Evolutionary conservation across 176 grass and related monocot species (phyloP), one percentile per base, ranked within the genome.

Genomic region (Triticum dicoccoides): DNA sequence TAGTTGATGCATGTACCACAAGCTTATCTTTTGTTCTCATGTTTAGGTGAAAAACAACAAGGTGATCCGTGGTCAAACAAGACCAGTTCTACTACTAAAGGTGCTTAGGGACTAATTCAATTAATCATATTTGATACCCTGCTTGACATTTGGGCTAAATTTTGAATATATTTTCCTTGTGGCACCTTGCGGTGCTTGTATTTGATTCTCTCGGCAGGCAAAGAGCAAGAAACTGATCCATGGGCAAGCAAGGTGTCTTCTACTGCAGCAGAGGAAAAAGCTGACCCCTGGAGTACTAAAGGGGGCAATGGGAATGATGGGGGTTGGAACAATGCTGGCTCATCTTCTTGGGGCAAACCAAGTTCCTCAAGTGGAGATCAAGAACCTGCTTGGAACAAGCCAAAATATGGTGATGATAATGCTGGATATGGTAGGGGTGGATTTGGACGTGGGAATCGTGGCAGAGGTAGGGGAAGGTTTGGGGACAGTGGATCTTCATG

Each of bases 231-330:
- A 82, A 77, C 66, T 80, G 84, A 88, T 87, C 87, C 87, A 79
- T 91, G 89, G 87, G 65, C 54, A 79, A 87, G 84, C 84, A 91
- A 94, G 68, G 11, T 89, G 78, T 51, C 66, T 67, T 82, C 78
- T 69, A 39, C 34, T 78, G 34, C 20, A 6, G 65, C 71, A 64
- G 68, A 84, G 13, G 75, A 81, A 61, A 90, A 90, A 5, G 12
- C 78, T 61, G 75, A 80, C 77, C 56, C 83, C 30, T 92, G 90
- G 91, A 78, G 61, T 52, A 69, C 20, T 37, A 90, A 93, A 42
- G 78, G 47, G 38, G 77, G 71, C 49, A 83, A 39, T 87, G 84
- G 42, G 32, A 84, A 79, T 75, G 75, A 79, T 2, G 84, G 88
- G 73, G 78, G 88, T 42, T 89, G 87, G 87, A 75, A 73, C 59